Evolutionary conservation across 1,284 basidiomycete genomes (phyloP).

Genomic region (Ganoderma lingzhi): DNA sequence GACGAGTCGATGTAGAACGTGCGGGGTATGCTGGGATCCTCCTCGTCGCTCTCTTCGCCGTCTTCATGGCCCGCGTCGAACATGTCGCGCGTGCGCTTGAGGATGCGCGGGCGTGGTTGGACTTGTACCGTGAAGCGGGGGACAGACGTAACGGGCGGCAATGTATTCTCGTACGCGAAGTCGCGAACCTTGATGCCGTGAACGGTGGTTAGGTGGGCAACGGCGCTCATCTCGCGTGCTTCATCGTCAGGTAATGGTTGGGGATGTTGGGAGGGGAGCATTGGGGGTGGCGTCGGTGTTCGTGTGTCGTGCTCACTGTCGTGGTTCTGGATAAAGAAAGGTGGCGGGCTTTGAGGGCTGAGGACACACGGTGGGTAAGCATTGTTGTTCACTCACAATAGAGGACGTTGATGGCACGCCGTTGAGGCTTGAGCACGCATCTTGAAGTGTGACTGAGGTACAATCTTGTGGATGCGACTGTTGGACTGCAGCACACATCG

Average conservation of each 20-base stretch:
- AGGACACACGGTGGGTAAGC: conserved; percentile 1
- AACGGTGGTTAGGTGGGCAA: conserved; percentile 44
- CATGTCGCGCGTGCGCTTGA: conserved; percentile 47
- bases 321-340: background rate
- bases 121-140: conserved; percentile 53
- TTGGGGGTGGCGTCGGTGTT: conserved; percentile 14
- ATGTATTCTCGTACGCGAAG: conserved; percentile 71
- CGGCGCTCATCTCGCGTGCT: conserved; percentile 8
- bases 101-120: conserved; percentile 48
- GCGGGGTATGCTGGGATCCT: conserved; percentile 24
- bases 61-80: conserved; percentile 35
- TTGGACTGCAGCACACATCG: conserved; percentile 29
- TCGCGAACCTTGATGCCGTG: conserved; percentile 74
- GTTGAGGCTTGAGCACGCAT: conserved; percentile 15
- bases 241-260: conserved; percentile 11
- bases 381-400: conserved; percentile 26
- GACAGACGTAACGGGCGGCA: conserved; percentile 64
- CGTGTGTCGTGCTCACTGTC: conserved; percentile 10
- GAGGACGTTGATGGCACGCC: conserved; percentile 6
- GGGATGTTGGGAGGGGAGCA: conserved; percentile 25
- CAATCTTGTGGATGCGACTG: conserved; percentile 1
- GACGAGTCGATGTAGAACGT: conserved; percentile 33
- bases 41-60: conserved; percentile 39
- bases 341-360: conserved; percentile 19
- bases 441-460: conserved; percentile 5